These are phyloP conservation scores for Ceratobasidium sp. DNA, from an alignment of 1,284 basidiomycete genomes.

Conservation along the genomic window DNA sequence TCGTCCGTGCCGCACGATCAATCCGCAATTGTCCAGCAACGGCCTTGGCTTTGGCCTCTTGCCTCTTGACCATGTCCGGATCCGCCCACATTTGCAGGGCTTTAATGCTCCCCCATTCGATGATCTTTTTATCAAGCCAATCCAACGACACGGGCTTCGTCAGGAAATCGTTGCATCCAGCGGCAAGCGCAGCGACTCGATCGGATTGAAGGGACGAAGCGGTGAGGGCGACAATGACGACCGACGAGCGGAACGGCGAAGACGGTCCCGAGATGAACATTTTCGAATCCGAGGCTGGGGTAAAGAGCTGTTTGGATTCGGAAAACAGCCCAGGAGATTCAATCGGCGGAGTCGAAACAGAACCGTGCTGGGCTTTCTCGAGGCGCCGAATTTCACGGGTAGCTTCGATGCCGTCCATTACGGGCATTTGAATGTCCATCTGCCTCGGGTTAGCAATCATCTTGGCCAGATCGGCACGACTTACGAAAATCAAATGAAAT, in stretches of 20 bases:
- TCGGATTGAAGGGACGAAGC: slow-evolving; percentile 93
- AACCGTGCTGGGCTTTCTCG: slow-evolving; percentile 72
- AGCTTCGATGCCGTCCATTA: slow-evolving; percentile 98
- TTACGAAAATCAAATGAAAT: slow-evolving; percentile 94
- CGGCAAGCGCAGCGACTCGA: slow-evolving; percentile 93
- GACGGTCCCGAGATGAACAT: slow-evolving; percentile 30
- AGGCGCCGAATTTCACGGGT: slow-evolving; percentile 94
- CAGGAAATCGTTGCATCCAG: slow-evolving; percentile 98
- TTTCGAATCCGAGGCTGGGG: slow-evolving; percentile 13
- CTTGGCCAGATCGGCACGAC: slow-evolving; percentile 46
- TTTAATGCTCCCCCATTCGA: slow-evolving; percentile 96
- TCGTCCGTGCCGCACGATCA: neutral
- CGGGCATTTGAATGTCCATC: slow-evolving; percentile 99
- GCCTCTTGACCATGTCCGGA: slow-evolving; percentile 38
- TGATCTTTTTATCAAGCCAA: slow-evolving; percentile 98
- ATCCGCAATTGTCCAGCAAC: slow-evolving; percentile 36
- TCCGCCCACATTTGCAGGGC: slow-evolving; percentile 88
- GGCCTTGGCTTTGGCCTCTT: slow-evolving; percentile 38
- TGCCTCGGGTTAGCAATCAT: slow-evolving; percentile 48
- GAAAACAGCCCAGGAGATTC: slow-evolving; percentile 52
- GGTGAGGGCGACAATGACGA: slow-evolving; percentile 98
- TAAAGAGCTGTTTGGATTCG: slow-evolving; percentile 26
- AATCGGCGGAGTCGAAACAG: slow-evolving; percentile 62
- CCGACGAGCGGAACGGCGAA: slow-evolving; percentile 84
- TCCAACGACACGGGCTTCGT: slow-evolving; percentile 95